Conservation (phyloP, 2,329 filamentous ascomycete species). For the Grosmannia penicillata region DNA sequence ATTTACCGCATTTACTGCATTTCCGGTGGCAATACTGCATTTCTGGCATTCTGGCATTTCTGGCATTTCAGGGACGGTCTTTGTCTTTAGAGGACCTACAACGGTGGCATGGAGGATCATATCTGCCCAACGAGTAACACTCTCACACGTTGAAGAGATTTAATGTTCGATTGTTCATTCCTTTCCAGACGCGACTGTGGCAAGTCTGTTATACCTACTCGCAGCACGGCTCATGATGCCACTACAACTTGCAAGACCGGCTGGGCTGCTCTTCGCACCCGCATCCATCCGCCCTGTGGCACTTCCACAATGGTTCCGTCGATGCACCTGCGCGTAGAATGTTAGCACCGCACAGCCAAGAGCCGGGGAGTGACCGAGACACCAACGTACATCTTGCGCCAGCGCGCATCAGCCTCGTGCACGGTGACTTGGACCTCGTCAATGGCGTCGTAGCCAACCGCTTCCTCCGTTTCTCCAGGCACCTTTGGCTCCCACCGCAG, state of each 20-base stretch:
- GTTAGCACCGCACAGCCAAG: not conserved
- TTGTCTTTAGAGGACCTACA: no score
- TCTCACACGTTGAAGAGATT: no score
- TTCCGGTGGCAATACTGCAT: not conserved
- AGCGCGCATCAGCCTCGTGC: slow-evolving; percentile 51
- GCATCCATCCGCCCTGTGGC: slow-evolving; percentile 55
- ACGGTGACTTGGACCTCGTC: slow-evolving; percentile 53
- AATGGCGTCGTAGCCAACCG: slow-evolving; percentile 57
- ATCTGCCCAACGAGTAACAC: no score
- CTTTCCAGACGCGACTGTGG: no score
- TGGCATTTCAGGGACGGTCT: no score
- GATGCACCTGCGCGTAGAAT: slow-evolving; percentile 44
- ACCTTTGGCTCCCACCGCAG: slow-evolving; percentile 31
- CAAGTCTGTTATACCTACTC: no score
- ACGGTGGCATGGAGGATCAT: no score
- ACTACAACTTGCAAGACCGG: slow-evolving; percentile 31
- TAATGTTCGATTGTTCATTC: no score
- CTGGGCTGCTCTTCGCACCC: slow-evolving; percentile 36
- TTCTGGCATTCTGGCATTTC: not conserved
- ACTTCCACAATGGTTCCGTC: slow-evolving; percentile 77
- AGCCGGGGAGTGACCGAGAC: not conserved
- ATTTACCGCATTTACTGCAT: no score
- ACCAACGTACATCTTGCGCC: slow-evolving; percentile 53
- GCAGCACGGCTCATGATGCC: slow-evolving; percentile 1
- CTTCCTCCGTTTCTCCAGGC: slow-evolving; percentile 29